Percentiles rank a stretch among this genome's conserved stretches.
Conservation (phyloP, 805 yeast genomes). For the Metschnikowia similis region DNA sequence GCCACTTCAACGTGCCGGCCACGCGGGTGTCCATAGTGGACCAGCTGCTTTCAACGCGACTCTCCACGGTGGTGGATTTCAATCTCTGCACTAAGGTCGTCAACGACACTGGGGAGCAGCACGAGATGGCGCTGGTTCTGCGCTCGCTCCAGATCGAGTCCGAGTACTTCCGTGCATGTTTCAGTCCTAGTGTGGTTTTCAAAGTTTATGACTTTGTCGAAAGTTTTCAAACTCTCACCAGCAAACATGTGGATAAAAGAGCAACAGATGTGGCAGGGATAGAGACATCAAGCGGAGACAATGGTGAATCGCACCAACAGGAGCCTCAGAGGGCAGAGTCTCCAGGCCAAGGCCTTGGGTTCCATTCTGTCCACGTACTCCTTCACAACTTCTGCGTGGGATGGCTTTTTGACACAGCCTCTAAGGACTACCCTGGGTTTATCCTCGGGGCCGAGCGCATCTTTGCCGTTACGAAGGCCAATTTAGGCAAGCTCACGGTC, state of each 20-base stretch:
- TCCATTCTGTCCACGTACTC: conserved; percentile 47
- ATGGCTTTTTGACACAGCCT: conserved; percentile 59
- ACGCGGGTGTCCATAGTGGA: conserved; percentile 38
- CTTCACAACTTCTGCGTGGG: conserved; percentile 71
- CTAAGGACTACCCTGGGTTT: conserved; percentile 60
- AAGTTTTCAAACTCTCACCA: conserved; percentile 8
- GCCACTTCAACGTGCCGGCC: conserved; percentile 40
- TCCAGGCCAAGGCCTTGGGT: conserved; percentile 6
- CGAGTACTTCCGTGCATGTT: conserved; percentile 52
- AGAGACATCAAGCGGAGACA: not conserved
- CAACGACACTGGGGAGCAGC: conserved; percentile 25
- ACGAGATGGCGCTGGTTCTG: conserved; percentile 11
- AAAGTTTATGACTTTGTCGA: conserved; percentile 34
- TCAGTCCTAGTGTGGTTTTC: conserved; percentile 49
- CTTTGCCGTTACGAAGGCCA: conserved; percentile 58
- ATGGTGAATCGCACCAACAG: not conserved
- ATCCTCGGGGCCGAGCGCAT: conserved; percentile 73
- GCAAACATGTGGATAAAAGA: not conserved
- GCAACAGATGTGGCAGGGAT: not conserved
- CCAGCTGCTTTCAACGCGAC: conserved; percentile 36
- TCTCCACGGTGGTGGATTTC: conserved; percentile 42
- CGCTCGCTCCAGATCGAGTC: conserved; percentile 55
- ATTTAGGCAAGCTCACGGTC: conserved; percentile 63
- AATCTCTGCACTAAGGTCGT: conserved; percentile 40
- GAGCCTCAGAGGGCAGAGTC: not conserved